Evolutionary conservation across 345 rosid genomes (phyloP), one percentile per base, ranked within the genome.

Genomic region (Bretschneidera sinensis): DNA sequence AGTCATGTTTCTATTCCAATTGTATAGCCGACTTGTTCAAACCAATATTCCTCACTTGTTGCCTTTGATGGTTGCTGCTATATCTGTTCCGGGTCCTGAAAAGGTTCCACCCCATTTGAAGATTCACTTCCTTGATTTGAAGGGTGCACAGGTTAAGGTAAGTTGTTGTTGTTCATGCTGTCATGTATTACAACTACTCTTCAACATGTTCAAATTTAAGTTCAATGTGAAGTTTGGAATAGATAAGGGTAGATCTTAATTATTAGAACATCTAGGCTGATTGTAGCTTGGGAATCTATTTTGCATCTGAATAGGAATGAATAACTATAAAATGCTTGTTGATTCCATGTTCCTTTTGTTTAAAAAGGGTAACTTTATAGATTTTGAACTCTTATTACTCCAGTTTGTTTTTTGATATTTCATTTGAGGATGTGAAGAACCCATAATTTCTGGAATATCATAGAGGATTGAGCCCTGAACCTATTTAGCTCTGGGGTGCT

Each of bases 121-220:
- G 80, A 73, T 83, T 65, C 92, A 88, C 57, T 94, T 90, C 72
- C 78, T 88, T 64, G 99, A 94, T 81, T 77, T 94, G 73, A 94
- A 94, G 73, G 97, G 97, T 75, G 96, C 99, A 48, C 99, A 91
- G 73, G 99, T 94, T 82, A 94, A 94, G 96, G 99, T 90, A 63
- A 74, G 86, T 59, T 48, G 34, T 53, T n/a, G n/a, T n/a, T 34
- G 2, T 71, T 28, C 24, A 23, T 62, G 45, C 10, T 68, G 48
- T 49, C 35, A 6, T 23, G 57, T 55, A 18, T 15, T 10, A 35
- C 22, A 48, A 9, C n/a, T 21, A 20, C 25, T 21, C 55, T 45
- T 49, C 19, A 19, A 31, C 35, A n/a, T n/a, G n/a, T n/a, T n/a
- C n/a, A n/a, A n/a, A n/a, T n/a, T n/a, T n/a, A n/a, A 28, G 8